These are phyloP conservation scores for Porphyrellus cyaneotinctus DNA, from an alignment of 768 basidiomycete genomes.

Conservation along the genomic window DNA sequence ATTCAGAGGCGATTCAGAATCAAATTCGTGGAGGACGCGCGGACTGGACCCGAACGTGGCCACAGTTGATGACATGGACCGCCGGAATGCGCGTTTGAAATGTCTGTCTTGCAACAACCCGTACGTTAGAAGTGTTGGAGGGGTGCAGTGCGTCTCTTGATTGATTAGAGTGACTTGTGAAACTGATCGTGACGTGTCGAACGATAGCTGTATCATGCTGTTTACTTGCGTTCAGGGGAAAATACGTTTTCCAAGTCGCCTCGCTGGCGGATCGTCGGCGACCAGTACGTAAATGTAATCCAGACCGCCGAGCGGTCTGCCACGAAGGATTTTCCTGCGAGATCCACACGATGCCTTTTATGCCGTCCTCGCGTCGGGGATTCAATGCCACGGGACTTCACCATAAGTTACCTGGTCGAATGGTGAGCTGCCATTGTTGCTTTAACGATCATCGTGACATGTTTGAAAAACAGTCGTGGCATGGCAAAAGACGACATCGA, in stretches of 20 bases:
- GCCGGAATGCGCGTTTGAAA: not conserved
- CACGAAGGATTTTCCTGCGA: no score
- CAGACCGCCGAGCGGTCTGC: not conserved
- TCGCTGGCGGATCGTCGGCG: not conserved
- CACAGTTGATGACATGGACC: conserved; percentile 2
- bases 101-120: not conserved
- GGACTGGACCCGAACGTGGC: not conserved
- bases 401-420: not conserved
- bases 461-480: not conserved
- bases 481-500: not conserved
- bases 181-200: not conserved
- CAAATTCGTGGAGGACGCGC: not conserved
- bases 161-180: not conserved
- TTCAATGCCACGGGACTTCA: not conserved
- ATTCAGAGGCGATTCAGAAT: not conserved
- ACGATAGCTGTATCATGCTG: not conserved
- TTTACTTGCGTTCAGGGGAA: not conserved
- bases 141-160: not conserved
- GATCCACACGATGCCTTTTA: not conserved
- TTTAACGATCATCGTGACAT: not conserved
- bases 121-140: not conserved
- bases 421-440: not conserved
- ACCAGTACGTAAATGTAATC: not conserved
- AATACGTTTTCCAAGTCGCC: not conserved
- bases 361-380: not conserved